These are phyloP conservation scores for Fomitopsis serialis DNA, from an alignment of 768 basidiomycete genomes.

Conservation along the genomic window DNA sequence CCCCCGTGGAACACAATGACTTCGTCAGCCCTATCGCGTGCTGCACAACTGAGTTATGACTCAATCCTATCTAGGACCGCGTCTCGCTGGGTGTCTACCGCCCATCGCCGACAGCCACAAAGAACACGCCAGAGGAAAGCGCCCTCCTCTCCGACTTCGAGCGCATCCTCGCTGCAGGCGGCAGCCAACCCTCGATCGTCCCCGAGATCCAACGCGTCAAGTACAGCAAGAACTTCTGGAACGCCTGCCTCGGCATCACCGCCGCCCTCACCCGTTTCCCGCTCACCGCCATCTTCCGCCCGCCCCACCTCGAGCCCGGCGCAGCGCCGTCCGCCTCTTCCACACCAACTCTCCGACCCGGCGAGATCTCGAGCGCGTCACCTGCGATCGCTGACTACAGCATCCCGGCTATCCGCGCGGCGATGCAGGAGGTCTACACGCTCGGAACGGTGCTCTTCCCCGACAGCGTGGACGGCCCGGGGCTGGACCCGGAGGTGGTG, in stretches of 20 bases:
- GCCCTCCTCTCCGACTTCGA: conserved; percentile 41
- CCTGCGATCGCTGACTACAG: conserved; percentile 36
- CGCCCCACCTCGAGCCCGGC: conserved; percentile 33
- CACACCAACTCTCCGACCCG: background rate
- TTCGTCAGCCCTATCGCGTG: conserved; percentile 35
- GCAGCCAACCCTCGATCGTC: conserved; percentile 39
- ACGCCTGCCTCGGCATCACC: conserved; percentile 48
- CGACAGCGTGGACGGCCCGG: conserved; percentile 35
- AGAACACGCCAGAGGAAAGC: conserved; percentile 38
- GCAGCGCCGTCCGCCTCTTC: conserved; percentile 2
- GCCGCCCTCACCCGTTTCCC: conserved; percentile 45
- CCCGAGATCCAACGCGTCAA: conserved; percentile 60
- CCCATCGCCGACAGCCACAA: conserved; percentile 31
- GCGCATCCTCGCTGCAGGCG: conserved; percentile 40
- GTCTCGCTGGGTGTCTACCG: conserved; percentile 53
- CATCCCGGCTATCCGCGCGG: conserved; percentile 41
- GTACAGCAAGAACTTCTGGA: conserved; percentile 63
- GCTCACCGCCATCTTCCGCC: conserved; percentile 46
- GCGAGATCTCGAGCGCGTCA: conserved; percentile 10
- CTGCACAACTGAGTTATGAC: too few species aligned
- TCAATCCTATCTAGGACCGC: conserved; percentile 48
- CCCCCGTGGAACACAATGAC: conserved; percentile 43
- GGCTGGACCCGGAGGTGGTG: conserved; percentile 40
- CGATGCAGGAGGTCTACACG: conserved; percentile 39
- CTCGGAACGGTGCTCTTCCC: conserved; percentile 45